Evolutionary conservation across 2,329 filamentous ascomycete species (phyloP), one percentile per base, ranked within the genome.

Genomic region (Aspergillus pseudonomiae): DNA sequence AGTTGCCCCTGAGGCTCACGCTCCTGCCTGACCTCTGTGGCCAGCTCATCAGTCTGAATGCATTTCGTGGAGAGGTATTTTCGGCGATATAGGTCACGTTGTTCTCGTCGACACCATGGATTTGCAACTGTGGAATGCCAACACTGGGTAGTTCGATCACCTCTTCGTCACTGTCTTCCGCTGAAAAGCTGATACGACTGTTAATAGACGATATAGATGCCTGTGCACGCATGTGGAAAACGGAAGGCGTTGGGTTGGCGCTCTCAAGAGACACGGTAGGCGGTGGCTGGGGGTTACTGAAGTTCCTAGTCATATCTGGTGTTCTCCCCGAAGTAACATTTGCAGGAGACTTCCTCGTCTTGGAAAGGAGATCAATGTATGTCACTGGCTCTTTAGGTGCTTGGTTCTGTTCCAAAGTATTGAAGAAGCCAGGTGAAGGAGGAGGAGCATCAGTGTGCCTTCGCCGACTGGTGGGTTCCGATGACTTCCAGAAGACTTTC

Each of bases 401-500:
- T 11, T 63, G 56, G 28, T 67, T 62, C 11, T 64, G 50, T 26
- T 66, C 61, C 26, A 69, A 52, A 19, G 70, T 66, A 16, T 73
- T 69, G 34, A 78, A 60, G 58, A 78, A 69, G 3, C 67, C 69
- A 6, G 71, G 66, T 9, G 74, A 74, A 4, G 77, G 75, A n/a
- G 72, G 70, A 21, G 77, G 77, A 30, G 77, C 78, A 59, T 80
- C 78, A 16, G 78, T 80, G 67, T 80, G 78, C 59, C 78, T 72
- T 64, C 78, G 74, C 61, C 71, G 74, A 48, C 66, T 58, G 34
- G 68, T 54, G 21, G 70, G 66, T 34, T 65, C 59, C 10, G 71
- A 67, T 30, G 67, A 63, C 43, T 63, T 69, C 36, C 69, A 65
- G 48, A 69, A 62, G 48, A 68, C 60, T 39, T 65, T 72, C 12